Conservation (phyloP, 768 basidiomycete species). For the Sporobolomyces roseus region DNA sequence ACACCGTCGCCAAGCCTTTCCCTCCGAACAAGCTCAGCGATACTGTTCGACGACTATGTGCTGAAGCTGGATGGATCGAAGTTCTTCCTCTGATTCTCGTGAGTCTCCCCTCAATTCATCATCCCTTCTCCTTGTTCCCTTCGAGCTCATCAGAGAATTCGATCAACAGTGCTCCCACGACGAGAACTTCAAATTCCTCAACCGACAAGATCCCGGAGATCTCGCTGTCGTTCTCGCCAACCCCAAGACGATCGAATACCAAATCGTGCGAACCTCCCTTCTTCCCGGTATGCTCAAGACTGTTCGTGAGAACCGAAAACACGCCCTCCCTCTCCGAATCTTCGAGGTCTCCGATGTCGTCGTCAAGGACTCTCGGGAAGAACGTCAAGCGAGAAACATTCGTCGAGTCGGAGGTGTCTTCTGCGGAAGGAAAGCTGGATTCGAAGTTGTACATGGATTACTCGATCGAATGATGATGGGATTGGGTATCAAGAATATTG, state of each 20-base stretch:
- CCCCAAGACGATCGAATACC: slow-evolving; percentile 96
- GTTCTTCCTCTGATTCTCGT: slow-evolving; percentile 90
- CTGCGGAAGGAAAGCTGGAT: slow-evolving; percentile 95
- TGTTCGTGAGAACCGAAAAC: slow-evolving; percentile 89
- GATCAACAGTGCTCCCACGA: slow-evolving; percentile 82
- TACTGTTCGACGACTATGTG: slow-evolving; percentile 83
- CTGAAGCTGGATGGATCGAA: slow-evolving; percentile 92
- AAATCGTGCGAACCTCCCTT: slow-evolving; percentile 93
- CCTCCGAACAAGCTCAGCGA: slow-evolving; percentile 85
- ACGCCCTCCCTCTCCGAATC: slow-evolving; percentile 82
- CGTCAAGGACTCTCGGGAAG: slow-evolving; percentile 71
- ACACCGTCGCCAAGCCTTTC: slow-evolving; percentile 88
- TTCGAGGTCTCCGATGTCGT: slow-evolving; percentile 94
- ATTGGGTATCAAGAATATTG: slow-evolving; percentile 80
- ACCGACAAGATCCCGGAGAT: slow-evolving; percentile 73
- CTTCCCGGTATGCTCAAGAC: slow-evolving; percentile 95
- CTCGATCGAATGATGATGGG: slow-evolving; percentile 94
- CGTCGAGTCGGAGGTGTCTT: slow-evolving; percentile 84
- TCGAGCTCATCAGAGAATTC: too few relatives aligned
- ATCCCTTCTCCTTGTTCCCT: too few relatives aligned
- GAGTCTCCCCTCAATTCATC: slow-evolving; percentile 46
- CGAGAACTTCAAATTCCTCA: slow-evolving; percentile 93
- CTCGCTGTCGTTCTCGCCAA: slow-evolving; percentile 88
- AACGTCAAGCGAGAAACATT: slow-evolving; percentile 82
- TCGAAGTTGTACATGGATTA: slow-evolving; percentile 88